Evolutionary conservation across 176 grass and related monocot genomes (phyloP), one percentile per base, ranked within the genome.

Genomic region (Carex scoparia): DNA sequence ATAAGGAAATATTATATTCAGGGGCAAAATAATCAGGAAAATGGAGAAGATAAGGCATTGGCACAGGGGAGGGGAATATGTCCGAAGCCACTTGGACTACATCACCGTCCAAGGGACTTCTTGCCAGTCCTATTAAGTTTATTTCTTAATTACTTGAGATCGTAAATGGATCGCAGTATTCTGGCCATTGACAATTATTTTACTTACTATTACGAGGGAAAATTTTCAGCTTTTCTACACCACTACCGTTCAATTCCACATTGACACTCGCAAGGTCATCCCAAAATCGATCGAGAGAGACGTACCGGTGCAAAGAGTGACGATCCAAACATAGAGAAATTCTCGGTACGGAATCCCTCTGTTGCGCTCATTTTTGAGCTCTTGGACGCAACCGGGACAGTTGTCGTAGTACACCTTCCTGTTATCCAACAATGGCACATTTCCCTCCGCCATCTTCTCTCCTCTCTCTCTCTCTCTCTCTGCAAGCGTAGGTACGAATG

Each of bases 251-350:
- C 65, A 27, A 76, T 14, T 30, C 19, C 3, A 1, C 48, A 76
- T 51, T 75, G 19, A 30, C 4, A 44, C 14, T 78, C 7, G 51
- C 30, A 10, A 18, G 48, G 5, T 35, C 53, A 35, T 57, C 13
- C 30, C 12, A 79, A 58, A 58, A 79, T 18, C 32, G 65, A 72
- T 14, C 3, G 31, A 69, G 12, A 44, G 5, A 71, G 33, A 71
- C 51, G 2, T 87, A 95, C 94, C 84, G 75, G 94, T 89, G 86
- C 81, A 89, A 35, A 93, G 87, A 35, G 86, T 95, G 85, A 95
- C 61, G 38, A 88, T n/a, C 91, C 89, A 93, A 54, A 95, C 69
- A 75, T 91, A 89, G 48, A 93, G 88, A 61, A 94, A 71, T 83
- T 94, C 93, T 77, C 18, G 78, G 84, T 84, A 90, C 12, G 93